Base-by-base conservation (phyloP, 768 basidiomycete species). In the Pluteus cervinus region DNA sequence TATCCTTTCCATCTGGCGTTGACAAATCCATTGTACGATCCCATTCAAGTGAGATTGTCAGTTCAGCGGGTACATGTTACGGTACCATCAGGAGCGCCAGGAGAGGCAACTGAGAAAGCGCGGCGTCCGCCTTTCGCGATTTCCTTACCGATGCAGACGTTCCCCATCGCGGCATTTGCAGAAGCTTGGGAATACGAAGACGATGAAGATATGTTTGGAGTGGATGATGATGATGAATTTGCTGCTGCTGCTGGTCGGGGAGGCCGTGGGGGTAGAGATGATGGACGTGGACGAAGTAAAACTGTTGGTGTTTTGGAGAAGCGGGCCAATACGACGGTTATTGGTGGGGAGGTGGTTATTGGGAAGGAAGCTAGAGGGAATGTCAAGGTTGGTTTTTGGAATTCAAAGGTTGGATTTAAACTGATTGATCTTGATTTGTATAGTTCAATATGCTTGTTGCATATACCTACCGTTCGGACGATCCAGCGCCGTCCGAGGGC, bases 131-230 rank as follows among this genome's bases (percentile, higher is more conserved):
- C 85, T 2, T 94, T 87, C 53, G 83, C 80, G 1, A 69, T 94
- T 4, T 80, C 82, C 7, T 64, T 98, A 3, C 93, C 90, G 1
- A 79, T 79, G 8, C 65, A 75, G 0, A 62, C 80, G 7, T 94
- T 99, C 55, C 67, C 85, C 4, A 77, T 98, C 32, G 81, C 85
- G 10, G 87, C 94, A 2, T 93, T 86, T 53, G 90, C 90, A 12
- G 96, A 98, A 55, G 90, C 89, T 23, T 98, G 94, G 94, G 92
- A 98, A 57, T 96, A 92, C 44, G 94, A 96, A 22, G 94, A 96
- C 37, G 92, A 92, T 41, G 91, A 94, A 41, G 91, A 89, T 29
- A 86, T 88, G 85, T 82, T 83, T 49, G 77, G 74, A 24, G 65
- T 52, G 2, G 61, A 61, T 17, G 57, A 61, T 26, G 58, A 54